Base-by-base conservation (phyloP, 1,284 basidiomycete species). In the Farysia itapuensis region DNA sequence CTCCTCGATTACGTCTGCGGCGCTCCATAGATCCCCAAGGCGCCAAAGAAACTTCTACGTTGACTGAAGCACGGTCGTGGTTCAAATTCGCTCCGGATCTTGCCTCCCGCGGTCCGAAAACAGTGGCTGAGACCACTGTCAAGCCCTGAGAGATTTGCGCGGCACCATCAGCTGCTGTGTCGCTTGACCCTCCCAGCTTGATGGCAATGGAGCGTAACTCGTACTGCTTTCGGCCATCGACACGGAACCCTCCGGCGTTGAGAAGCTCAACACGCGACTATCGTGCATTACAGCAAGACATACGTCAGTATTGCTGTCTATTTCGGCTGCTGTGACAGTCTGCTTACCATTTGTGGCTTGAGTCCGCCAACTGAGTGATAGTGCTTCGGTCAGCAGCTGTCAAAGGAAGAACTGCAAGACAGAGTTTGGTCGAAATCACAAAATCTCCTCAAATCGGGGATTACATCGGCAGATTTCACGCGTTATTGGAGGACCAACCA, bases 91-190 rank as follows among this genome's bases (percentile, higher is more conserved):
- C 54, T 13, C 58, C 47, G 1, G 65, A 51, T 2, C 60, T 86
- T 1, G 89, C 86, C 79, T 97, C 94, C 51, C 90, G 81, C 0
- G 94, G 95, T 0, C 94, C 94, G 76, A 89, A 90, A 0, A 97
- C 89, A 36, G 86, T 86, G 8, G 88, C 89, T 14, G 85, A 81
- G 7, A 95, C 90, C 50, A 86, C 84, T 0, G 94, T 96, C 18
- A 97, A 82, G 2, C 95, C 94, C 77, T 97, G 93, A 3, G 85
- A 83, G 66, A 94, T 84, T 15, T 82, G 81, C 1, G 90, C 88
- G 18, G 86, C 87, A 21, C 93, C 94, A 69, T 97, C 91, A 20
- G 90, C 86, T 2, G 51, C 31, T 23, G 82, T 80, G 29, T 50
- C 43, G 32, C 35, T 34, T 23, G 61, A 54, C 40, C 49, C 47